Evolutionary conservation across 768 basidiomycete genomes (phyloP), one percentile per base, ranked within the genome.

Genomic region (Boletus subcaerulescens): DNA sequence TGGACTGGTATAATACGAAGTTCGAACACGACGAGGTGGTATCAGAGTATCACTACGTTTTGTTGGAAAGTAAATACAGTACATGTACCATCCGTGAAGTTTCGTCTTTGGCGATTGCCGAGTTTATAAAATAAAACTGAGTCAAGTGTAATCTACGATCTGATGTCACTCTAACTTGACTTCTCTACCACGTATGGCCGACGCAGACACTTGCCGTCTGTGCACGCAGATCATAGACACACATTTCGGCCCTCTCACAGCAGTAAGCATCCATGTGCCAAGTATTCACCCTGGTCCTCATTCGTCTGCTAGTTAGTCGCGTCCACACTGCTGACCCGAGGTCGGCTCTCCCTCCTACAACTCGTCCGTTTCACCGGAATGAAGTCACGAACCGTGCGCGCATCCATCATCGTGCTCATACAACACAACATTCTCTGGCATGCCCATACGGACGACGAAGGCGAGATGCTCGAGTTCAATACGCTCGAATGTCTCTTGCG

Each of bases 351-450:
- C 11, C 71, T 92, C 22, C 55, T 76, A 10, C 85, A 89, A 60
- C 67, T 96, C 47, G 75, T 85, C 33, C 85, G 87, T 32, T 84
- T 84, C 65, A 83, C 92, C 2, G 76, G 74, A 29, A 70, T 92
- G 26, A 87, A 84, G 62, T 80, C 84, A 11, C 83, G 86, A 24
- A 83, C 79, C 1, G 80, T 87, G 14, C 84, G 88, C 50, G 84
- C 85, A 26, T 79, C 84, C 18, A 73, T 95, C 18, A 75, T 97
- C 43, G 81, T 87, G 43, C 80, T 98, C 50, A 79, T 95, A 17
- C 95, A 98, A 67, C 95, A 98, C 67, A 94, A 97, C 71, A 71
- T 97, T 42, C 76, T 95, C 42, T 94, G 93, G 90, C 91, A 93
- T 65, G 81, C 86, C 10, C 80, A 80, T 38, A 79, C 79, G 6